Conservation (phyloP, 768 basidiomycete genomes). For the Coprinopsis marcescibilis region DNA sequence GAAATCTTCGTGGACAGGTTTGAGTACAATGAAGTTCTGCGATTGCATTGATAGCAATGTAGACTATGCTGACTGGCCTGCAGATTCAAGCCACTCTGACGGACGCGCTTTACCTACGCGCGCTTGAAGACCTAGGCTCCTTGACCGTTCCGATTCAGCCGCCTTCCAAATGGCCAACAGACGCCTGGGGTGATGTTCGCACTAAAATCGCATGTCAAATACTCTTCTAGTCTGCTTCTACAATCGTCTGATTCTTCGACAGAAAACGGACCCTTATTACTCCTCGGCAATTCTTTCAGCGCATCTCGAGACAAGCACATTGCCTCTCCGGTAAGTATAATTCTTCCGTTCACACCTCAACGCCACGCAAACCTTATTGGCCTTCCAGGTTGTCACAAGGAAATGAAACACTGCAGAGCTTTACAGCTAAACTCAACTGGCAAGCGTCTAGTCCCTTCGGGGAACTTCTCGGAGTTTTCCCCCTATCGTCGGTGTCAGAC, state of each 20-base stretch:
- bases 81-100: slow-evolving; percentile 46
- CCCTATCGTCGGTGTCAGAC: neutral
- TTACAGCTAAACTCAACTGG: slow-evolving; percentile 47
- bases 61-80: too few species aligned
- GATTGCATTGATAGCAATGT: too few species aligned
- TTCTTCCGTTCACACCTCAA: too few species aligned
- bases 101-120: slow-evolving; percentile 55
- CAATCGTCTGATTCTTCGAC: slow-evolving; percentile 9
- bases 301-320: slow-evolving; percentile 52
- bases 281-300: slow-evolving; percentile 54
- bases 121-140: slow-evolving; percentile 42
- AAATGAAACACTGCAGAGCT: slow-evolving; percentile 35
- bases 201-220: slow-evolving; percentile 12
- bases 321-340: slow-evolving; percentile 48
- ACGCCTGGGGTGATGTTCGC: slow-evolving; percentile 14
- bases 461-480: slow-evolving; percentile 24
- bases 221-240: slow-evolving; percentile 7
- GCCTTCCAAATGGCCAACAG: slow-evolving; percentile 35
- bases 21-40: too few species aligned
- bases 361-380: too few species aligned
- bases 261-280: slow-evolving; percentile 31
- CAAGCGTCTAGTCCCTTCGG: slow-evolving; percentile 48
- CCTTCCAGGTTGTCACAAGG: slow-evolving; percentile 22
- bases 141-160: slow-evolving; percentile 46
- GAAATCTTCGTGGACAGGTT: too few species aligned